A percentile compares a stretch with the other conserved stretches of the same genome.
Evolutionary conservation across 2,329 filamentous ascomycete genomes (phyloP).

Genomic region (Fusarium nodosum): DNA sequence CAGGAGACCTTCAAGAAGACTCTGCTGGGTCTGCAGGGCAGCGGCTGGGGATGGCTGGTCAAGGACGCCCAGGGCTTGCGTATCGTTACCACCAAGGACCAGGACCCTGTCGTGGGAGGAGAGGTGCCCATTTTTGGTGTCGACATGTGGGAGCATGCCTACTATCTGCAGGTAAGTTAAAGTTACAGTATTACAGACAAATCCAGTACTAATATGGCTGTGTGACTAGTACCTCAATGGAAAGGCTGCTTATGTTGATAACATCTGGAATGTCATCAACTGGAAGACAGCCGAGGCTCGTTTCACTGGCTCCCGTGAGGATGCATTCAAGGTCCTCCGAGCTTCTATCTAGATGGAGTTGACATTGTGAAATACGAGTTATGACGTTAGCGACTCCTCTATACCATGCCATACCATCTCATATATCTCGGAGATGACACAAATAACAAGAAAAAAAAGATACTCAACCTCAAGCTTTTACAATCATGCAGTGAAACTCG

Average conservation of each 20-base stretch:
- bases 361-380: neutral
- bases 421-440: neutral
- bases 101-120: slow-evolving; percentile 77
- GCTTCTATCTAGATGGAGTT: slow-evolving; percentile 55
- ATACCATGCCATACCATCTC: neutral
- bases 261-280: slow-evolving; percentile 84
- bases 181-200: neutral
- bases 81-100: slow-evolving; percentile 87
- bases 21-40: slow-evolving; percentile 81
- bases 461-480: slow-evolving; percentile 1
- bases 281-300: slow-evolving; percentile 78
- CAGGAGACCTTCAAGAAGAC: slow-evolving; percentile 73
- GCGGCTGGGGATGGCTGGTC: slow-evolving; percentile 90
- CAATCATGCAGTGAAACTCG: slow-evolving; percentile 12
- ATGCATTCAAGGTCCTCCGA: slow-evolving; percentile 61
- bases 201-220: slow-evolving; percentile 23
- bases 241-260: slow-evolving; percentile 80
- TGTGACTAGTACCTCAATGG: slow-evolving; percentile 76
- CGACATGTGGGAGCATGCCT: slow-evolving; percentile 96
- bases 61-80: slow-evolving; percentile 72
- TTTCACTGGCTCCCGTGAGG: slow-evolving; percentile 64
- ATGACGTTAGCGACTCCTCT: neutral
- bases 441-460: slow-evolving; percentile 3
- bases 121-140: slow-evolving; percentile 81
- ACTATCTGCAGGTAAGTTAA: slow-evolving; percentile 79